Base-by-base conservation (phyloP, 345 rosid genomes). In the Theobroma cacao region DNA sequence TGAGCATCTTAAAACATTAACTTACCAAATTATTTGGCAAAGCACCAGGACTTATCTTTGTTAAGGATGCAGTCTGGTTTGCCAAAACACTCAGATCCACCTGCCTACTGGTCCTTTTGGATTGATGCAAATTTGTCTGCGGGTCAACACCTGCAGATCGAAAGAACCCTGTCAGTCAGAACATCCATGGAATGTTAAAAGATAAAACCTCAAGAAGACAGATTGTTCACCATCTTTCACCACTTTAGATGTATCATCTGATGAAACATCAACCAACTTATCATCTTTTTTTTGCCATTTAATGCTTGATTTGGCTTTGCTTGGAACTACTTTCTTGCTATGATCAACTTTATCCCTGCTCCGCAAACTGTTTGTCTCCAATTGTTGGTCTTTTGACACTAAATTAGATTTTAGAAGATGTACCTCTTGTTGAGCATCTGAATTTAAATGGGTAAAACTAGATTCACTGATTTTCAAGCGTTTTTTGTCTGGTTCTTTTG, bases 401-500 rank as follows among this genome's bases (percentile, higher is more conserved):
- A 75, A 28, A 50, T 18, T 59, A 40, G 90, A 77, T 75, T 84
- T 84, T 72, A 64, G 79, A 77, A 81, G 52, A 47, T 80, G 78
- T 74, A 72, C 62, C 68, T 78, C 83, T 71, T 43, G 82, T 41
- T 55, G 78, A 72, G 76, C 55, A 81, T 80, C 88, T 13, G 84
- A 41, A 75, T 75, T 78, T 75, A 64, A 67, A 77, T 74, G 90
- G 53, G 82, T 75, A 75, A 86, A 81, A 85, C 65, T 84, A 34
- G 82, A 77, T 62, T 70, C 88, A 65, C 65, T 67, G 8, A 80
- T 81, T 92, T 82, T 92, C 68, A 87, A 55, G 68, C 92, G 94
- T 84, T 96, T 96, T 78, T 82, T 91, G 47, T 83, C 88, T n/a
- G 89, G 95, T 84, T 84, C 93, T 74, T 84, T 85, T 64, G 79